These are phyloP conservation scores for Mycena rosella DNA, from an alignment of 768 basidiomycete genomes.

Conservation along the genomic window DNA sequence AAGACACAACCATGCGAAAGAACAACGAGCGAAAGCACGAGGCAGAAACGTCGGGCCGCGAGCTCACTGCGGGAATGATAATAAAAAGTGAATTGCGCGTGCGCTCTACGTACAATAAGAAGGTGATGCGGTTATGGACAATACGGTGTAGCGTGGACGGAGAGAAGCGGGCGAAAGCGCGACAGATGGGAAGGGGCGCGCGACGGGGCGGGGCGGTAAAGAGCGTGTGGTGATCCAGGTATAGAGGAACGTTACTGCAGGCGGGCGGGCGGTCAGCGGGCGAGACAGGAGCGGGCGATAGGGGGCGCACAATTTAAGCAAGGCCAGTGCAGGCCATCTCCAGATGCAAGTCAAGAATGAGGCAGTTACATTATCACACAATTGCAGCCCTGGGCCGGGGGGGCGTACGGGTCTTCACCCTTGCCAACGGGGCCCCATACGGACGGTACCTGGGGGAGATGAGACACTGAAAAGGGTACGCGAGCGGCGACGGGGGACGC, in stretches of 20 bases:
- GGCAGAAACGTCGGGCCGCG: too few species aligned
- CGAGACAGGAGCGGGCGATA: neutral
- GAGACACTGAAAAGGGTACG: slow-evolving; percentile 23
- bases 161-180: neutral
- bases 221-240: slow-evolving; percentile 18
- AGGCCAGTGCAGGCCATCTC: slow-evolving; percentile 31
- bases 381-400: slow-evolving; percentile 79
- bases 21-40: too few species aligned
- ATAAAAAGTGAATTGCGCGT: slow-evolving; percentile 4
- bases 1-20: too few species aligned
- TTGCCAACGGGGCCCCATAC: slow-evolving; percentile 95
- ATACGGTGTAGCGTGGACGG: neutral
- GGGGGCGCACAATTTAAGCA: slow-evolving; percentile 36
- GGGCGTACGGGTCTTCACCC: slow-evolving; percentile 93
- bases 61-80: neutral
- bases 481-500: slow-evolving; percentile 50
- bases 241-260: slow-evolving; percentile 11
- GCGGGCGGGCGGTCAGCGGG: neutral
- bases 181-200: neutral
- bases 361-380: slow-evolving; percentile 76
- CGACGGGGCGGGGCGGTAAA: neutral
- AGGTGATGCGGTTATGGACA: neutral
- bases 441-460: slow-evolving; percentile 77
- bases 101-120: slow-evolving; percentile 17
- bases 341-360: slow-evolving; percentile 25